Evolutionary conservation across 1,139 yeast species (phyloP).

Genomic region (Blastobotrys ciferrii): DNA sequence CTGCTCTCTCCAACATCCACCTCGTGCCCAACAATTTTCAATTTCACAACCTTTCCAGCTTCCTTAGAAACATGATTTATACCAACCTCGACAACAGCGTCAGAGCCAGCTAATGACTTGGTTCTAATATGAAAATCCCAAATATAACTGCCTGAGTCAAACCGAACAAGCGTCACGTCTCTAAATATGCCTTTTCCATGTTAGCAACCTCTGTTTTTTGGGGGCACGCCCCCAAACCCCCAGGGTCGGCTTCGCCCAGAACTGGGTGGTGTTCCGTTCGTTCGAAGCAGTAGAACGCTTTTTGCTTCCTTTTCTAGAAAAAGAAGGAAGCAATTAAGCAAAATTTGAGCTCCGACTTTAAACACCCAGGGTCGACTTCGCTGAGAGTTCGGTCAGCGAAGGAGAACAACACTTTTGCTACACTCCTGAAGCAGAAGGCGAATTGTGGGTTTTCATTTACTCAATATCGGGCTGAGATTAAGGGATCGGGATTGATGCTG

Average conservation of each 20-base stretch:
- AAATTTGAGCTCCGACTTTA: too few species aligned
- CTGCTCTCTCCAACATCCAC: slow-evolving; percentile 2
- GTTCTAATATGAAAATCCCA: slow-evolving; percentile 26
- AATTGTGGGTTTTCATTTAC: neutral
- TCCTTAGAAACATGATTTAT: slow-evolving; percentile 17
- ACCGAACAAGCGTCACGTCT: slow-evolving; percentile 27
- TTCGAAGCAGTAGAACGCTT: too few species aligned
- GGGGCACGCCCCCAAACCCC: too few species aligned
- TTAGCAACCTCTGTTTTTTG: too few species aligned
- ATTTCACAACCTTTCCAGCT: slow-evolving; percentile 10
- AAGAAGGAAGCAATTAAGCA: too few species aligned
- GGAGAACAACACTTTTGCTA: neutral
- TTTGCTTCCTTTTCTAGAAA: too few species aligned
- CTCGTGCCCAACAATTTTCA: slow-evolving; percentile 8
- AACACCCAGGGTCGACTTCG: too few species aligned
- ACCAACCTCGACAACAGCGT: neutral
- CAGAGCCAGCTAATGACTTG: neutral
- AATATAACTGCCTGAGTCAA: slow-evolving; percentile 24
- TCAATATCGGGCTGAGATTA: too few species aligned
- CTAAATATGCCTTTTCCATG: slow-evolving; percentile 25
- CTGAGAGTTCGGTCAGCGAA: neutral
- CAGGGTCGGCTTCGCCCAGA: too few species aligned
- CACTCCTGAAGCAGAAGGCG: neutral
- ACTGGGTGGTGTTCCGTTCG: too few species aligned
- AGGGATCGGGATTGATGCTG: neutral